phyloP scores from a whole-genome alignment of 345 rosid species.

The Sisymbrium altissimum region DNA sequence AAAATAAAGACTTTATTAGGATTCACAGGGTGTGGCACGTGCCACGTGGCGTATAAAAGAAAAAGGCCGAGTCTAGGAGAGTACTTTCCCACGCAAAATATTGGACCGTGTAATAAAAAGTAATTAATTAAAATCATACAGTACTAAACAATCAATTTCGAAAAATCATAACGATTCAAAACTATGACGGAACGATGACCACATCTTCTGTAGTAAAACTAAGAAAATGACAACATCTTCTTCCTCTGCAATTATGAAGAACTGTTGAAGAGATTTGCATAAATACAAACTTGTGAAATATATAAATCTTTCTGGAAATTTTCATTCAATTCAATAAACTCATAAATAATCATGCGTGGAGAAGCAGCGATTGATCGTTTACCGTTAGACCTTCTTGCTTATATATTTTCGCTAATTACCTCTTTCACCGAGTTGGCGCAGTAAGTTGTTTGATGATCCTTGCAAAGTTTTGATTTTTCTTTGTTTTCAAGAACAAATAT shows the following conservation, averaged over 20 bases:
- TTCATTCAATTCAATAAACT: background rate
- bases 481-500: background rate
- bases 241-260: conserved; percentile 21
- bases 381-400: conserved; percentile 71
- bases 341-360: conserved; percentile 23
- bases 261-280: background rate
- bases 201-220: conserved; percentile 27
- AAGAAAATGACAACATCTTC: conserved; percentile 29
- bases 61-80: conserved; percentile 17
- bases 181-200: conserved; percentile 39
- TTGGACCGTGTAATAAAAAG: conserved; percentile 1
- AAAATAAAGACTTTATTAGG: background rate
- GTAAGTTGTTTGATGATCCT: conserved; percentile 39
- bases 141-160: background rate
- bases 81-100: conserved; percentile 32
- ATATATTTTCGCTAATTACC: conserved; percentile 50
- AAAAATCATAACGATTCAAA: background rate
- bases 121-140: background rate
- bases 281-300: conserved; percentile 4
- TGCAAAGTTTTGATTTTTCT: background rate
- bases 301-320: background rate
- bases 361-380: conserved; percentile 72
- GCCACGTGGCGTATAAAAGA: conserved; percentile 32
- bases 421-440: conserved; percentile 89
- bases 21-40: conserved; percentile 10